Evolutionary conservation across 2,329 filamentous ascomycete species (phyloP).

Genomic region (Apiospora rasikravindrae): DNA sequence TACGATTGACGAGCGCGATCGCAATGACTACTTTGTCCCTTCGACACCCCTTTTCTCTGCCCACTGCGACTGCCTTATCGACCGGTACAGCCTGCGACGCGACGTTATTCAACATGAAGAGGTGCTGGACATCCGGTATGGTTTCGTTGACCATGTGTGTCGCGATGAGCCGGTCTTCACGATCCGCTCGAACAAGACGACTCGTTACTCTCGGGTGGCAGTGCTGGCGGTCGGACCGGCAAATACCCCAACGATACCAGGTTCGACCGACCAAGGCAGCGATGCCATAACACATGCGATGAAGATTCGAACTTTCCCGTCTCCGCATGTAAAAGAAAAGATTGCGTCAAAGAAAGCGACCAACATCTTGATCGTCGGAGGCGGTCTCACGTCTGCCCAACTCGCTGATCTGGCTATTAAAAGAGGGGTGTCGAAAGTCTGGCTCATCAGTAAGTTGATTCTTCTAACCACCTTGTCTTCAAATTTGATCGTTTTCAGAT

Average conservation of each 20-base stretch:
- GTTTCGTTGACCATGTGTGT: slow-evolving; percentile 49
- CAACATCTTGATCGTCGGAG: slow-evolving; percentile 73
- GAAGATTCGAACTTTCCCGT: slow-evolving; percentile 64
- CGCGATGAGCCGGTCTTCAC: slow-evolving; percentile 66
- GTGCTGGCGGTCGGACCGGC: slow-evolving; percentile 75
- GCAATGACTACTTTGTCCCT: slow-evolving; percentile 73
- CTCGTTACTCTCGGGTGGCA: slow-evolving; percentile 65
- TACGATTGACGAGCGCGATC: slow-evolving; percentile 68
- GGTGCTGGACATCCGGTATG: slow-evolving; percentile 66
- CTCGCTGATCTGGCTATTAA: slow-evolving; percentile 70
- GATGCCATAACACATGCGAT: slow-evolving; percentile 63
- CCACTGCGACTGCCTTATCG: slow-evolving; percentile 63
- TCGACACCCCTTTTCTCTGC: slow-evolving; percentile 65
- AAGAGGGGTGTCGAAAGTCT: slow-evolving; percentile 70
- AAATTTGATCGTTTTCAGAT: not conserved
- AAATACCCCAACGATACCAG: slow-evolving; percentile 59
- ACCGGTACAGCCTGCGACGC: slow-evolving; percentile 62
- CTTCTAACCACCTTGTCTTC: not conserved
- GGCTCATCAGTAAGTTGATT: slow-evolving; percentile 57
- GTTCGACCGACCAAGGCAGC: slow-evolving; percentile 29
- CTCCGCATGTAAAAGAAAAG: slow-evolving; percentile 54
- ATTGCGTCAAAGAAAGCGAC: slow-evolving; percentile 58
- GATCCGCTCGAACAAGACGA: slow-evolving; percentile 59
- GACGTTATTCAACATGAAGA: slow-evolving; percentile 64
- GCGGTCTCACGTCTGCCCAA: slow-evolving; percentile 78